These are phyloP conservation scores for Echria macrotheca DNA, from an alignment of 495 filamentous ascomycete species.

Conservation along the genomic window DNA sequence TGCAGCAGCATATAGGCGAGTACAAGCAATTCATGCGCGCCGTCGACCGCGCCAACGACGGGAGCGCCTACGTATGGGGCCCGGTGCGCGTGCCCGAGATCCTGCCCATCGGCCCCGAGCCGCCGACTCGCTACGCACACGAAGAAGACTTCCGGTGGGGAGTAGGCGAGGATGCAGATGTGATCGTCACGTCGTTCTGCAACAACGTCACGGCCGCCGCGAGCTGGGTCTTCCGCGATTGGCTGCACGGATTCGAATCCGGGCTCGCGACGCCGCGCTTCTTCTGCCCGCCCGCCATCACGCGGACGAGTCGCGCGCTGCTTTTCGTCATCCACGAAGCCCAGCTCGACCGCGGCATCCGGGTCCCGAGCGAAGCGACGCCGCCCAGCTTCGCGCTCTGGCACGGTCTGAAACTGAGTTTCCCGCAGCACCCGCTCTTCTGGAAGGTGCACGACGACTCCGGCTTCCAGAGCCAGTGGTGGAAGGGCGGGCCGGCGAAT, in stretches of 20 bases:
- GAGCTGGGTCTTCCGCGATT: slow-evolving; percentile 47
- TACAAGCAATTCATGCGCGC: slow-evolving; percentile 19
- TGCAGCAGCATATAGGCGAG: slow-evolving; percentile 25
- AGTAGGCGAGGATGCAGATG: slow-evolving; percentile 55
- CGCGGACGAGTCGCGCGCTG: slow-evolving; percentile 21
- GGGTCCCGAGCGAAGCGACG: slow-evolving; percentile 33
- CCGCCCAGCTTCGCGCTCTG: slow-evolving; percentile 35
- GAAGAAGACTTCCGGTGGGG: slow-evolving; percentile 52
- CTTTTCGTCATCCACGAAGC: slow-evolving; percentile 27
- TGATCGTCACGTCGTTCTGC: slow-evolving; percentile 49
- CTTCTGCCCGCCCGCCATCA: slow-evolving; percentile 33
- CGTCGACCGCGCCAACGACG: slow-evolving; percentile 22
- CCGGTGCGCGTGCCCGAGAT: slow-evolving; percentile 47
- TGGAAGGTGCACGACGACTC: slow-evolving; percentile 17
- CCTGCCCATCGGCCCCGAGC: slow-evolving; percentile 38
- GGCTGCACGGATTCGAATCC: slow-evolving; percentile 34
- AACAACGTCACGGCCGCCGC: slow-evolving; percentile 38
- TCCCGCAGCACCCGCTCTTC: slow-evolving; percentile 33
- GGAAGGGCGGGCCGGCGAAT: slow-evolving; percentile 29
- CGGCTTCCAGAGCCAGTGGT: slow-evolving; percentile 21
- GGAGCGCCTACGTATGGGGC: slow-evolving; percentile 53
- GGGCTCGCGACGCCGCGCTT: slow-evolving; percentile 24
- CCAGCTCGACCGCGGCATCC: slow-evolving; percentile 22
- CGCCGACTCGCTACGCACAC: slow-evolving; percentile 34
- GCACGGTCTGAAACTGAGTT: slow-evolving; percentile 37